Evolutionary conservation across 345 rosid species (phyloP).

Genomic region (Ceriops decandra): DNA sequence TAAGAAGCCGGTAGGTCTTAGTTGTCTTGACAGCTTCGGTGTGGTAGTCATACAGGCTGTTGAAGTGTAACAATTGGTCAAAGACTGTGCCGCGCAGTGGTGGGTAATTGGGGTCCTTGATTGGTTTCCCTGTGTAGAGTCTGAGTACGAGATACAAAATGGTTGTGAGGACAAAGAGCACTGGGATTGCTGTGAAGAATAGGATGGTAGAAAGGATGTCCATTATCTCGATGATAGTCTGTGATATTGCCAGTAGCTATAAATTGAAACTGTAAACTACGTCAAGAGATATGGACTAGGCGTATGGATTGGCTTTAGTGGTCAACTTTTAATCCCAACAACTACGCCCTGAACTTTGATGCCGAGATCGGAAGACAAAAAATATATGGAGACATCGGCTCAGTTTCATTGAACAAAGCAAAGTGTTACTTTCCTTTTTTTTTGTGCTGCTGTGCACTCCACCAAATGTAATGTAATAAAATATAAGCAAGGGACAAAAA

Average conservation of each 20-base stretch:
- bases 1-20: constrained; percentile 55
- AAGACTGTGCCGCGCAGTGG: constrained; percentile 60
- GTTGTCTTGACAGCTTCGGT: constrained; percentile 39
- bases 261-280: neutral
- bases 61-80: constrained; percentile 36
- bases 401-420: too few species aligned
- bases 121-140: constrained; percentile 48
- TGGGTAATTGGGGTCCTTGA: constrained; percentile 35
- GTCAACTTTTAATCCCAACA: too few species aligned
- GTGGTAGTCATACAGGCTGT: constrained; percentile 52
- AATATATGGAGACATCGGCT: too few species aligned
- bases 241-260: neutral
- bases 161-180: constrained; percentile 20
- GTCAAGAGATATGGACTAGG: too few species aligned
- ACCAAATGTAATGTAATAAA: too few species aligned
- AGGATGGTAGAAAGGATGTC: constrained; percentile 23
- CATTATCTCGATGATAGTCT: constrained; percentile 9
- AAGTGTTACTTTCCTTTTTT: too few species aligned
- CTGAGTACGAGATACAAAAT: constrained; percentile 25
- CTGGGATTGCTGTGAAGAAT: constrained; percentile 16
- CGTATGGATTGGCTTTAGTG: too few species aligned
- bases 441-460: too few species aligned
- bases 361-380: too few species aligned
- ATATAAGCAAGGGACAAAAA: too few species aligned
- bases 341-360: too few species aligned